Base-by-base conservation (phyloP, 495 filamentous ascomycete species). In the Recurvomyces mirabilis region DNA sequence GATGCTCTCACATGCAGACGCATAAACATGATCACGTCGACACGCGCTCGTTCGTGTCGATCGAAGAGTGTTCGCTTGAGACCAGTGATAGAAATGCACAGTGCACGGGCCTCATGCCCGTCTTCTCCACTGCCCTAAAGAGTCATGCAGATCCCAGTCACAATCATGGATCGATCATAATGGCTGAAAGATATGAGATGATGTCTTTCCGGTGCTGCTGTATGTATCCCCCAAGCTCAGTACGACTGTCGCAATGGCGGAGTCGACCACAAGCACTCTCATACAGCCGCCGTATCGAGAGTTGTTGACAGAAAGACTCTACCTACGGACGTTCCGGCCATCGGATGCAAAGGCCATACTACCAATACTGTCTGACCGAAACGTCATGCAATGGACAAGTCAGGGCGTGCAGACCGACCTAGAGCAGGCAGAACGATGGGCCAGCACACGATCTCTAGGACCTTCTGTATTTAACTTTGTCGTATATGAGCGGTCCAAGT, bases 391-490 rank as follows among this genome's bases (percentile, higher is more conserved):
- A 5, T 51, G 34, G 39, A 51, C 47, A 17, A 15, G 3, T 4
- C 12, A 31, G 17, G 13, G 28, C 4, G n/a, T 20, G 21, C 11
- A 28, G 12, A 24, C 39, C 22, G 33, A 22, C n/a, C 2, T 43
- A 2, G 37, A 15, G 1, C 30, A 43, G 26, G 50, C 44, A 23
- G 18, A 44, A 38, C 22, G 29, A 1, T 53, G 44, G 50, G 15
- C 30, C 5, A 43, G 19, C 5, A 45, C 29, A 19, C 22, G 50
- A 33, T 25, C 32, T 6, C 34, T 48, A 3, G 50, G 50, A 4
- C 28, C 10, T 1, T 43, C 38, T 22, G 38, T 43, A 4, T 47
- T 53, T 34, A 53, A 53, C 31, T 53, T 53, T 19, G 38, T 21
- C 9, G 29, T 48, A 1, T 9, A 6, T 4, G 4, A 20, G 11